These are phyloP conservation scores for Dimargaris cristalligena DNA, from an alignment of 192 early-diverging fungal species.

Conservation along the genomic window DNA sequence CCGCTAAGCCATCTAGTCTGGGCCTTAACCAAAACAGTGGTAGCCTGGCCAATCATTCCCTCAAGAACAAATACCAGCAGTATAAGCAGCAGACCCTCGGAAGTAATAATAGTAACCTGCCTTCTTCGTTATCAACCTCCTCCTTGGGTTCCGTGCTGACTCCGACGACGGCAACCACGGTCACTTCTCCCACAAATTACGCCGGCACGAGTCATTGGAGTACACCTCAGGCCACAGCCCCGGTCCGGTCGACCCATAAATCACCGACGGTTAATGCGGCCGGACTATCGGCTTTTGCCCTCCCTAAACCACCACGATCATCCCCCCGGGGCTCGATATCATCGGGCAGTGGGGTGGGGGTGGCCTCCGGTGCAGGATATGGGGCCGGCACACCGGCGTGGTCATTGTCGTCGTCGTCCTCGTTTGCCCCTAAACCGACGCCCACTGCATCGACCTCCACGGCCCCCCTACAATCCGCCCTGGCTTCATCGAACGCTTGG, in stretches of 20 bases:
- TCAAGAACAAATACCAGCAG: conserved; percentile 3
- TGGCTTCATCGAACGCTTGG: background rate
- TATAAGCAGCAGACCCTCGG: background rate
- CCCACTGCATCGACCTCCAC: background rate
- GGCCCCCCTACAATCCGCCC: background rate
- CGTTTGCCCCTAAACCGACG: background rate
- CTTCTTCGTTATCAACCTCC: background rate
- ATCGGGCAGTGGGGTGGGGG: background rate
- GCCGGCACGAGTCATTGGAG: no score
- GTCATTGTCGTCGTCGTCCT: no score
- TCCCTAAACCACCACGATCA: conserved; percentile 8
- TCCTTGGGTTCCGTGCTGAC: background rate
- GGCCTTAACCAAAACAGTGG: background rate
- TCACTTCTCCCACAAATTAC: no score
- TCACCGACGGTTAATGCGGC: no score
- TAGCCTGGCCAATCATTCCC: background rate
- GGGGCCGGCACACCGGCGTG: no score
- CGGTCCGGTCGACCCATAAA: no score
- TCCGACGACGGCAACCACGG: background rate
- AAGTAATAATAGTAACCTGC: background rate
- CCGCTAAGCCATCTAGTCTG: no score
- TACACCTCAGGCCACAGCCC: no score
- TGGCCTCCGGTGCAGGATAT: no score
- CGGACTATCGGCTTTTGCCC: background rate
- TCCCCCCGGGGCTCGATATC: background rate